Percentiles rank a stretch among this genome's conserved stretches.
Evolutionary conservation across 2,329 filamentous ascomycete genomes (phyloP).

Genomic region (Cercospora zeae-maydis): DNA sequence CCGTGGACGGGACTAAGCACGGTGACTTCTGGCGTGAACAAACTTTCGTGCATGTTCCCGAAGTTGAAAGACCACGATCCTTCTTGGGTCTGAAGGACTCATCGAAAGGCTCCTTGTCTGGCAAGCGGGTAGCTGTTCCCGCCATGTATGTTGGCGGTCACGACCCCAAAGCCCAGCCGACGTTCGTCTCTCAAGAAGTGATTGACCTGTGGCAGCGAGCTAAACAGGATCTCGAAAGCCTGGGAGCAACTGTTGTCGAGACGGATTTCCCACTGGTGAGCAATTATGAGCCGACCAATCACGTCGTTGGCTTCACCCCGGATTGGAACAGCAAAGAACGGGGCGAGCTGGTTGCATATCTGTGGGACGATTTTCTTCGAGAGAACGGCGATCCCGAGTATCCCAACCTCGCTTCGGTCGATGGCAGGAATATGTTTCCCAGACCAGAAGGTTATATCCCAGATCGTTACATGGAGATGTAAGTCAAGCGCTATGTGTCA

Average conservation of each 20-base stretch:
- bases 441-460: slow-evolving; percentile 38
- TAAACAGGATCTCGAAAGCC: slow-evolving; percentile 37
- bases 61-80: slow-evolving; percentile 33
- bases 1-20: slow-evolving; percentile 40
- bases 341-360: slow-evolving; percentile 49
- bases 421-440: slow-evolving; percentile 40
- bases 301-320: slow-evolving; percentile 42
- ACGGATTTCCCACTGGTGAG: slow-evolving; percentile 48
- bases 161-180: slow-evolving; percentile 35
- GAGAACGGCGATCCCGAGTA: slow-evolving; percentile 42
- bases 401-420: slow-evolving; percentile 40
- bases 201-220: slow-evolving; percentile 39
- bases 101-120: slow-evolving; percentile 36
- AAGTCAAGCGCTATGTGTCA: background rate
- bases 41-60: slow-evolving; percentile 43
- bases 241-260: slow-evolving; percentile 45
- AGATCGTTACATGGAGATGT: slow-evolving; percentile 38
- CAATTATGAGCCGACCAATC: slow-evolving; percentile 45
- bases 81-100: slow-evolving; percentile 37
- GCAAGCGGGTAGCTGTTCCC: slow-evolving; percentile 50
- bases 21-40: slow-evolving; percentile 58
- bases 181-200: slow-evolving; percentile 39
- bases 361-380: slow-evolving; percentile 52
- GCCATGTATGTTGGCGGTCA: slow-evolving; percentile 50
- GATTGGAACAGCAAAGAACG: slow-evolving; percentile 50